These are phyloP conservation scores for Ganoderma lingzhi DNA, from an alignment of 1,284 basidiomycete genomes.

Conservation along the genomic window DNA sequence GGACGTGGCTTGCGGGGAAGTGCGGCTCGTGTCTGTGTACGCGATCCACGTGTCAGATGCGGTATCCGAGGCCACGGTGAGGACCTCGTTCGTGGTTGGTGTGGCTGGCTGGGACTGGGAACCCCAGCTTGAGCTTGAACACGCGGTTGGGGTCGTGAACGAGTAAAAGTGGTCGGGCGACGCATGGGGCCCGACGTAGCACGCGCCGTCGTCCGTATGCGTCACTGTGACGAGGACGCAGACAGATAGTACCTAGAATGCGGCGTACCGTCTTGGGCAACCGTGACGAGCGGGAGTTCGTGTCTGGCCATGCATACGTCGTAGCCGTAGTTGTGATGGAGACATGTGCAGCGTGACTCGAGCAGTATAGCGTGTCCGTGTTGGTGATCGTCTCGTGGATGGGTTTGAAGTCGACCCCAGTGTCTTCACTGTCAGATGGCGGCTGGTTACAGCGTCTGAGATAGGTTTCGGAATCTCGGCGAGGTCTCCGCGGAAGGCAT, in stretches of 20 bases:
- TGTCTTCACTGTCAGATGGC: not conserved
- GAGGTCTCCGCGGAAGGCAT: slow-evolving; percentile 14
- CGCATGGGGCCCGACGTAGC: slow-evolving; percentile 12
- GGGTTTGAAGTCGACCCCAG: slow-evolving; percentile 18
- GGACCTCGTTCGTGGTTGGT: not conserved
- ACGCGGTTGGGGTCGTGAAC: not conserved
- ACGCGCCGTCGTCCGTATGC: not conserved
- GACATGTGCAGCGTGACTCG: not conserved
- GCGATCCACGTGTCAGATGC: not conserved
- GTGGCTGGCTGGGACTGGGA: not conserved
- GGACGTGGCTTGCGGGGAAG: not conserved
- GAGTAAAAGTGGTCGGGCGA: not conserved
- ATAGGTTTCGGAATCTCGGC: slow-evolving; percentile 7
- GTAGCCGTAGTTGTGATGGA: slow-evolving; percentile 14
- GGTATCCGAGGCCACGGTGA: not conserved
- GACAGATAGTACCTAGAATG: slow-evolving; percentile 6
- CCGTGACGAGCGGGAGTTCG: not conserved
- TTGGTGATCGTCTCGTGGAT: not conserved
- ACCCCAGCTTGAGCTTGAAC: not conserved
- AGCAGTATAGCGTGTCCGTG: slow-evolving; percentile 8
- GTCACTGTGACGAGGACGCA: slow-evolving; percentile 10
- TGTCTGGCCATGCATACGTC: slow-evolving; percentile 21
- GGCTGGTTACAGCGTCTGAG: not conserved
- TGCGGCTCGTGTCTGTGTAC: not conserved
- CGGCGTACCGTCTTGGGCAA: not conserved